Conservation (phyloP, 805 yeast species). For the Candida krabiensis region DNA sequence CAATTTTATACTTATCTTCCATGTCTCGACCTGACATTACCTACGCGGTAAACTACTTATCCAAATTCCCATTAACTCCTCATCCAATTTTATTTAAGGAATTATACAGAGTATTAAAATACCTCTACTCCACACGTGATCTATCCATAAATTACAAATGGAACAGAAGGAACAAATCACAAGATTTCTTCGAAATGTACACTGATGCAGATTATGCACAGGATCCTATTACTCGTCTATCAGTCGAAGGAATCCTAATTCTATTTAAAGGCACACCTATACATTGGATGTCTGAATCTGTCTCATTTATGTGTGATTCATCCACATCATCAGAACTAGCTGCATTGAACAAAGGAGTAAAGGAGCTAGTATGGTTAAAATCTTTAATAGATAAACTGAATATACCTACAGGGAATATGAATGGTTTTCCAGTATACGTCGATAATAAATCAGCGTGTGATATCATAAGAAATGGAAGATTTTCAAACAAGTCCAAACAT, state of each 20-base stretch:
- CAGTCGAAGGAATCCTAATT: not conserved
- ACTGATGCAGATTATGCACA: constrained; percentile 1
- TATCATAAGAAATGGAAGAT: not conserved
- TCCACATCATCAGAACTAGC: not conserved
- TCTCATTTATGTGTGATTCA: not conserved
- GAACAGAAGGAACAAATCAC: not conserved
- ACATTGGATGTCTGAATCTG: not conserved
- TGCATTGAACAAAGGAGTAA: not conserved
- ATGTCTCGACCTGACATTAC: not conserved
- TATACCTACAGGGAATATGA: not conserved
- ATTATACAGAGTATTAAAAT: not conserved
- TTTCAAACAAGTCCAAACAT: not conserved
- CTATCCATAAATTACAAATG: not conserved
- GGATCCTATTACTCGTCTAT: not conserved
- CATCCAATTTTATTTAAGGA: not conserved
- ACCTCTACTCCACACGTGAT: not conserved
- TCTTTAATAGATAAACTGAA: not conserved
- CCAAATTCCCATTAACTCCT: not conserved
- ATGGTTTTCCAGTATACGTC: not conserved
- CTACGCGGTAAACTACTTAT: not conserved
- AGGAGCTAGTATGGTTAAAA: not conserved
- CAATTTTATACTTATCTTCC: not conserved
- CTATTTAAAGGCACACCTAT: not conserved
- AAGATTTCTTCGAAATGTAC: not conserved
- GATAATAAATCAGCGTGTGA: not conserved